Evolutionary conservation across 2,329 filamentous ascomycete species (phyloP), one percentile per base, ranked within the genome.

Genomic region (Aspergillus sp.): DNA sequence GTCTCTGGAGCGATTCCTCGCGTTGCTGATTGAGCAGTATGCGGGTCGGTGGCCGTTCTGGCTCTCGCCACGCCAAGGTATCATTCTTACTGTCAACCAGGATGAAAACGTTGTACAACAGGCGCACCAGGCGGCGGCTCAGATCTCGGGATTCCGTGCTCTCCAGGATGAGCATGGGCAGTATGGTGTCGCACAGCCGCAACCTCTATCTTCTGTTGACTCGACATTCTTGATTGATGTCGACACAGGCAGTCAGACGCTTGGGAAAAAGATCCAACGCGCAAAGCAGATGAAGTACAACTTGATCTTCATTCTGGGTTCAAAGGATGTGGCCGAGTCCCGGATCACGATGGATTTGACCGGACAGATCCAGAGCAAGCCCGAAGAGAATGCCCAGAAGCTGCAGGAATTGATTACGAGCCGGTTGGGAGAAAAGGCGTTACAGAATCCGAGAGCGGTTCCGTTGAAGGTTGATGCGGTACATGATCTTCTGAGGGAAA

Each of bases 21-120:
- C 92, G 3, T 81, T 96, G 14, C 77, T 96, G 46, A 93, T 95
- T 57, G 92, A 96, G 75, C 89, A 91, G 65, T 91, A 93, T 67
- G 83, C 88, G 58, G 90, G 90, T 16, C 84, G 83, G 59, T 96
- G 91, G 86, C 92, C 92, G 3, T 94, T 96, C 73, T 96, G 92
- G 92, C 81, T 96, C 10, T 93, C 90, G 57, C 92, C 92, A 1
- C 85, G 87, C 6, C 92, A 95, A 70, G 88, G 86, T 47, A 85
- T 89, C 50, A 84, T 96, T 57, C 75, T 95, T 32, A 90, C 90
- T 0, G 82, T 94, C 55, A 92, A 90, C 67, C 78, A 80, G 51
- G 72, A 78, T n/a, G 74, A 78, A 46, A 69, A 65, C 1, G 71
- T 81, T 10, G 62, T 79, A 76, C 79, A 84, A 77, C 22, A 79